phyloP scores from a whole-genome alignment of 208 protist genomes.

The Trypanosoma melophagium region DNA sequence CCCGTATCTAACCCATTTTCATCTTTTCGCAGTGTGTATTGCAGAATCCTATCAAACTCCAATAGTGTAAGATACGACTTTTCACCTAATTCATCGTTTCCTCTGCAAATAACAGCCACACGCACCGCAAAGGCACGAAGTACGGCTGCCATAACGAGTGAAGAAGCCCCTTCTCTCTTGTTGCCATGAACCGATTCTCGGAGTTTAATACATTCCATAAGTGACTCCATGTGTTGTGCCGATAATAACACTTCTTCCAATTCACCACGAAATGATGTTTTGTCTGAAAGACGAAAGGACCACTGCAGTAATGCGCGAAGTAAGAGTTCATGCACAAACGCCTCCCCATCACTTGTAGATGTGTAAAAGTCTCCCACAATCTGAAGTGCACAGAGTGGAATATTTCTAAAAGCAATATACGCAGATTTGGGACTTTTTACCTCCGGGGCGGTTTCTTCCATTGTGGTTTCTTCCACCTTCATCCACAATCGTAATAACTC shows the following conservation, averaged over 20 bases:
- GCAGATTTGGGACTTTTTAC: slow-evolving; percentile 23
- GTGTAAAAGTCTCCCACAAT: background rate
- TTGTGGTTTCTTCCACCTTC: background rate
- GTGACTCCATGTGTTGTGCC: slow-evolving; percentile 22
- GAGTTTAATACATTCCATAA: slow-evolving; percentile 25
- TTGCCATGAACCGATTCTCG: slow-evolving; percentile 19
- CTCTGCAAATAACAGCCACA: slow-evolving; percentile 19
- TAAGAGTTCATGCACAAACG: slow-evolving; percentile 28
- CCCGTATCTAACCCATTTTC: slow-evolving; percentile 18
- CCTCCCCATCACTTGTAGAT: slow-evolving; percentile 2
- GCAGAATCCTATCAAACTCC: slow-evolving; percentile 24
- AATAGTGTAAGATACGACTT: background rate
- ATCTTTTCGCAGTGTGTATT: background rate
- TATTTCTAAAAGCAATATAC: slow-evolving; percentile 41
- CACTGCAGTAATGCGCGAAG: slow-evolving; percentile 21
- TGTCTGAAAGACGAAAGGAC: slow-evolving; percentile 1
- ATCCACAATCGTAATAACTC: slow-evolving; percentile 26
- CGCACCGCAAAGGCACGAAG: slow-evolving; percentile 40
- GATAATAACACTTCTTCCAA: slow-evolving; percentile 14
- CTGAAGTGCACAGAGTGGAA: slow-evolving; percentile 33
- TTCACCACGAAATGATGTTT: slow-evolving; percentile 5
- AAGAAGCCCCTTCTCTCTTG: slow-evolving; percentile 5
- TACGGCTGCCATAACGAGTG: slow-evolving; percentile 29
- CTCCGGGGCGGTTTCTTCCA: slow-evolving; percentile 3
- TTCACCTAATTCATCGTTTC: background rate